A percentile compares a stretch with the other conserved stretches of the same genome.
phyloP scores from a whole-genome alignment of 495 filamentous ascomycete species.

The Penicillium arizonense region DNA sequence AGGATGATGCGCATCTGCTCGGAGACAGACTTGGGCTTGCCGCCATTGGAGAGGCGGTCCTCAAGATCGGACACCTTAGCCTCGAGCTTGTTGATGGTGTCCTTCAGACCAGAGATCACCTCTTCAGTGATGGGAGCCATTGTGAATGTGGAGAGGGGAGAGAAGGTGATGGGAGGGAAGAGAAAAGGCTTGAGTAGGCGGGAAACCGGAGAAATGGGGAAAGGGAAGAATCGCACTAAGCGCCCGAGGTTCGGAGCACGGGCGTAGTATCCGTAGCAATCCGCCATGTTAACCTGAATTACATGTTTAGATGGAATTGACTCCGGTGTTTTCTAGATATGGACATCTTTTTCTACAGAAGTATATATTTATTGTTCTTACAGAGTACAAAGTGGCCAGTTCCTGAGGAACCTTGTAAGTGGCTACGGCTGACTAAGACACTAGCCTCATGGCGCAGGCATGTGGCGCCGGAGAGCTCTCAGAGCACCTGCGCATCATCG shows the following conservation, averaged over 20 bases:
- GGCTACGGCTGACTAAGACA: slow-evolving; percentile 14
- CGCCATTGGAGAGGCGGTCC: slow-evolving; percentile 53
- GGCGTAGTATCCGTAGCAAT: neutral
- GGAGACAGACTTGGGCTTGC: slow-evolving; percentile 45
- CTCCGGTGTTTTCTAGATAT: too few relatives aligned
- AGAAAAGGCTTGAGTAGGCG: slow-evolving; percentile 18
- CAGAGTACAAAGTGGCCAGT: neutral
- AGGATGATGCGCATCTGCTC: slow-evolving; percentile 88
- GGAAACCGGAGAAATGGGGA: slow-evolving; percentile 31
- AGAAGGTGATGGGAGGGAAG: slow-evolving; percentile 19
- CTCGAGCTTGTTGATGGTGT: slow-evolving; percentile 81
- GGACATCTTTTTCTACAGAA: too few relatives aligned
- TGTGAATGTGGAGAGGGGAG: slow-evolving; percentile 34
- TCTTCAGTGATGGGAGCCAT: slow-evolving; percentile 88
- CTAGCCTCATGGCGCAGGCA: slow-evolving; percentile 19
- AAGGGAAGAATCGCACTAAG: slow-evolving; percentile 35
- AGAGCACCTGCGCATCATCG: slow-evolving; percentile 24
- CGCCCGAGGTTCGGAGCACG: slow-evolving; percentile 32
- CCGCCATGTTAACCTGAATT: too few relatives aligned
- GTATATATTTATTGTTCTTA: neutral
- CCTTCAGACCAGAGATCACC: slow-evolving; percentile 67
- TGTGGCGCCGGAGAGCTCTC: slow-evolving; percentile 25
- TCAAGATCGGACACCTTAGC: slow-evolving; percentile 78
- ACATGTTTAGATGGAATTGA: too few relatives aligned
- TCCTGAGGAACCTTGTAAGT: too few relatives aligned